Percentiles rank a stretch among this genome's conserved stretches.
Evolutionary conservation across 495 filamentous ascomycete species (phyloP).

Genomic region (Aspergillus steynii): DNA sequence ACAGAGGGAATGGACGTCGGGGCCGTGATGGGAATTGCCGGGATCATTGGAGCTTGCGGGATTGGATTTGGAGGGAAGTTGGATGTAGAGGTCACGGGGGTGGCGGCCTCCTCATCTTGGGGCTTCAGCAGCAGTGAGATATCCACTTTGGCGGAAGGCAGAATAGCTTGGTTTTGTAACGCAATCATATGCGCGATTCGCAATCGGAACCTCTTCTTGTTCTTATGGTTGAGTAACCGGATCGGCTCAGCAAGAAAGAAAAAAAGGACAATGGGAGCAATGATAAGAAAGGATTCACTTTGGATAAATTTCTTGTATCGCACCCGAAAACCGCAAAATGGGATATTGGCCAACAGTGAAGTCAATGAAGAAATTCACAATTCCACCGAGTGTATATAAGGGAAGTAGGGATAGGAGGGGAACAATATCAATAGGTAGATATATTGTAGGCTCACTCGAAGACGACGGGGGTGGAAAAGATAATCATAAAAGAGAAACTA

Average conservation of each 20-base stretch:
- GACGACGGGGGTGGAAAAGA: conserved; percentile 1
- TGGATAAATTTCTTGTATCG: background rate
- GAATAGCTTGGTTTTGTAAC: conserved; percentile 49
- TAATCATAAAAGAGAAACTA: conserved; percentile 4
- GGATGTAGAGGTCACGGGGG: conserved; percentile 51
- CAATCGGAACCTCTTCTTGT: conserved; percentile 9
- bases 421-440: conserved; percentile 1
- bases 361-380: background rate
- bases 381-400: background rate
- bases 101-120: conserved; percentile 75
- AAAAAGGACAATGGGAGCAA: background rate
- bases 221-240: conserved; percentile 1
- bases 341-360: background rate
- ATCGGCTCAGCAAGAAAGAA: background rate
- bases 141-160: conserved; percentile 77
- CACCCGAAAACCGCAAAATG: background rate
- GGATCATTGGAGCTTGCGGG: conserved; percentile 46
- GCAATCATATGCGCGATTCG: conserved; percentile 54
- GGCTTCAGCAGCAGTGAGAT: conserved; percentile 79
- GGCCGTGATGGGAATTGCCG: conserved; percentile 31
- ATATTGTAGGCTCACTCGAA: conserved; percentile 6
- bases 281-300: background rate
- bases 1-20: conserved; percentile 32
- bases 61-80: conserved; percentile 53
- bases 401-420: background rate